phyloP scores from a whole-genome alignment of 2,329 filamentous ascomycete species.

The Drechslerella stenobrocha region DNA sequence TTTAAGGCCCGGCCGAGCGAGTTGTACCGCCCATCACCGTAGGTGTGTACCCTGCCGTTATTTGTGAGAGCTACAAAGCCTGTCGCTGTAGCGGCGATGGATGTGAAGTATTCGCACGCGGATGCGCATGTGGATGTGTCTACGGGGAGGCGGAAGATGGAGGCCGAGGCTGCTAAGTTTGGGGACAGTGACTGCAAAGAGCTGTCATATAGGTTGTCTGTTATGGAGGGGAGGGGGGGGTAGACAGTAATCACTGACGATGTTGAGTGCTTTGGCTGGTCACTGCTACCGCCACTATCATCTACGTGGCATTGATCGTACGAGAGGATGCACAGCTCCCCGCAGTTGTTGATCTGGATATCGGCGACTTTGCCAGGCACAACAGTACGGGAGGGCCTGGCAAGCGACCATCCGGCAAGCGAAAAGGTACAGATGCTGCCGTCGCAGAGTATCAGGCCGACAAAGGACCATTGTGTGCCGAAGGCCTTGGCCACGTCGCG shows the following conservation, averaged over 20 bases:
- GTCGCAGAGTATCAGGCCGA: slow-evolving; percentile 20
- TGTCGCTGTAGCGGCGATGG: slow-evolving; percentile 20
- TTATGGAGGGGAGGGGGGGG: slow-evolving; percentile 12
- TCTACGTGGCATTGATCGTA: no score
- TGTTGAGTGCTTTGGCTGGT: no score
- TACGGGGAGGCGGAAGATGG: slow-evolving; percentile 5
- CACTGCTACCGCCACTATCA: no score
- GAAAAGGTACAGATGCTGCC: slow-evolving; percentile 22
- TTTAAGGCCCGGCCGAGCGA: slow-evolving; percentile 18
- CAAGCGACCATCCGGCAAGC: slow-evolving; percentile 12
- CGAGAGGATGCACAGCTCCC: slow-evolving; percentile 23
- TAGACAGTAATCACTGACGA: slow-evolving; percentile 10
- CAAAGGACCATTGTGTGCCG: slow-evolving; percentile 34
- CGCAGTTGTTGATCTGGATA: slow-evolving; percentile 22
- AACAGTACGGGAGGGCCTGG: not conserved
- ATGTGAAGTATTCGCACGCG: slow-evolving; percentile 3
- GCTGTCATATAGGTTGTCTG: slow-evolving; percentile 19
- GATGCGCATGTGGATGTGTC: not conserved
- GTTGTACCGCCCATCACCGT: slow-evolving; percentile 37
- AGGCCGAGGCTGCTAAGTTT: not conserved
- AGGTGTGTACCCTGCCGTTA: slow-evolving; percentile 26
- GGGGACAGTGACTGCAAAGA: slow-evolving; percentile 10
- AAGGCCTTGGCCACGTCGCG: slow-evolving; percentile 19
- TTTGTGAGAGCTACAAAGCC: slow-evolving; percentile 30
- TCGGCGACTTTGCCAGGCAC: slow-evolving; percentile 1